Evolutionary conservation across 2,329 filamentous ascomycete genomes (phyloP), one percentile per base, ranked within the genome.

Genomic region (Diaporthe sp.): DNA sequence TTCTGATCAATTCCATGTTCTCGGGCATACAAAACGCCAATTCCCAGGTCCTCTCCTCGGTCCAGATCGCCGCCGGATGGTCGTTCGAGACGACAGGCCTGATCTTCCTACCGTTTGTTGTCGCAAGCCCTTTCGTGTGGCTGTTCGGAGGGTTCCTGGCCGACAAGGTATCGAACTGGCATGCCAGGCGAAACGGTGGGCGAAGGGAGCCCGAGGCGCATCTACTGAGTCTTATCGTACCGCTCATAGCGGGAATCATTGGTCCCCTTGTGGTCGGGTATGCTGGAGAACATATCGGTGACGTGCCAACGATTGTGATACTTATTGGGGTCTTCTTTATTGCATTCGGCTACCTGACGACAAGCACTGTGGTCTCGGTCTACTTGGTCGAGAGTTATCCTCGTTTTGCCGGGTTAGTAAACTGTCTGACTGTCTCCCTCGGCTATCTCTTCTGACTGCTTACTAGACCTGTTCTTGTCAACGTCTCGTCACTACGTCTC

Each of bases 101-200:
- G 15, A 76, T 76, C 4, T 77, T 79, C 52, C 52, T 81, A 1
- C 78, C 80, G 30, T 42, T 77, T 30, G 72, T 78, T 52, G 52
- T 74, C 22, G 77, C 77, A 13, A 76, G 61, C 30, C 77, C 77
- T 2, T 75, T 78, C 4, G 75, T 77, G 19, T 78, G 77, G 25
- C 72, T 83, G 17, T 78, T 81, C 3, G 83, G 83, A 3, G 83
- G 83, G 3, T 82, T 78, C 40, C 70, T 82, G 9, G 80, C 83
- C 30, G 83, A 85, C 76, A 80, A 71, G 60, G 33, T 80, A 57
- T 77, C 77, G 42, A 77, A 80, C 66, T 72, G 61, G 61, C 75
- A 80, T 60, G 77, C 79, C 15, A 67, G 72, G 30, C 73, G 74
- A 25, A 74, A 77, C 38, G 76, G 76, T 66, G 79, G 79, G 15